These are phyloP conservation scores for Zygotorulaspora mrakii DNA, from an alignment of 1,139 yeast genomes.

Conservation along the genomic window DNA sequence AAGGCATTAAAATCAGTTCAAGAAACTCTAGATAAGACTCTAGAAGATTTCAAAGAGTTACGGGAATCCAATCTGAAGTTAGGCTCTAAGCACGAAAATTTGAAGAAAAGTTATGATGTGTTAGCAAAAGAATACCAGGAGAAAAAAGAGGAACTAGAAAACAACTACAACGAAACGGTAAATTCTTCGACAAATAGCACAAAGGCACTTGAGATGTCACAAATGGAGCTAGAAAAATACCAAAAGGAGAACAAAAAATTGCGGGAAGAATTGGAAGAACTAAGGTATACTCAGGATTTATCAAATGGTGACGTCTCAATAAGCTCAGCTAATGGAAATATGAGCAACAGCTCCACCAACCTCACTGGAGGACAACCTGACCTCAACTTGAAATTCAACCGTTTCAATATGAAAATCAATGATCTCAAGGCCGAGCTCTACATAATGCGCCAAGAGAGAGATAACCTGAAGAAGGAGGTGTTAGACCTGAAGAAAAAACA, in stretches of 20 bases:
- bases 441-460: constrained; percentile 79
- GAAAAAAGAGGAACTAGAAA: constrained; percentile 36
- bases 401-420: constrained; percentile 69
- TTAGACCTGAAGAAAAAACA: constrained; percentile 56
- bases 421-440: constrained; percentile 82
- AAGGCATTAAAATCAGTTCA: constrained; percentile 25
- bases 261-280: constrained; percentile 64
- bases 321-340: constrained; percentile 29
- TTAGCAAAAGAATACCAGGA: constrained; percentile 22
- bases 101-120: constrained; percentile 22
- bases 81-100: constrained; percentile 24
- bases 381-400: constrained; percentile 55
- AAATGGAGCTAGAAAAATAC: constrained; percentile 62
- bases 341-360: constrained; percentile 22
- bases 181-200: constrained; percentile 72
- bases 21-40: constrained; percentile 25
- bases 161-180: constrained; percentile 65
- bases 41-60: constrained; percentile 24
- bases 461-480: constrained; percentile 67
- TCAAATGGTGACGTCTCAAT: constrained; percentile 12
- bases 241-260: constrained; percentile 55
- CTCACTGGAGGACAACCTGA: constrained; percentile 39
- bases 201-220: constrained; percentile 68
- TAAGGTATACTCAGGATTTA: constrained; percentile 44
- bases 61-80: constrained; percentile 24